Evolutionary conservation across 2,329 filamentous ascomycete species (phyloP).

Genomic region (Achaetomium macrosporum): DNA sequence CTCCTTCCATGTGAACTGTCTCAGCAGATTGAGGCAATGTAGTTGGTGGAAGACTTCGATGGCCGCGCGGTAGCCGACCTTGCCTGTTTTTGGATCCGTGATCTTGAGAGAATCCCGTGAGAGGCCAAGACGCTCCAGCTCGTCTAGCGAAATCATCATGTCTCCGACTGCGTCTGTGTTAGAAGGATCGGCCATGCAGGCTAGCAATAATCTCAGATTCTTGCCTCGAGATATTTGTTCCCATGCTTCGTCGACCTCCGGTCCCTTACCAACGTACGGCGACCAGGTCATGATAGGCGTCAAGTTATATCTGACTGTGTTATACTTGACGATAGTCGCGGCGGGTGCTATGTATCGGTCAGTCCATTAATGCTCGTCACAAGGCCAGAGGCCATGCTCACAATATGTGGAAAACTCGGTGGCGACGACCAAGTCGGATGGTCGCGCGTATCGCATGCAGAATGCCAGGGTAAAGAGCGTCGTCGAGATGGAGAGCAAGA

Average conservation of each 20-base stretch:
- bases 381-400: neutral
- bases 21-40: constrained; percentile 6
- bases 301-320: constrained; percentile 4
- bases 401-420: constrained; percentile 1
- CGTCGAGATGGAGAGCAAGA: constrained; percentile 1
- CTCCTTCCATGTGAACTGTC: constrained; percentile 6
- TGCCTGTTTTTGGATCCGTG: constrained; percentile 6
- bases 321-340: neutral
- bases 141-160: constrained; percentile 5
- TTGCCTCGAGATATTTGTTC: constrained; percentile 8
- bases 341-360: neutral
- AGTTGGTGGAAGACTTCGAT: constrained; percentile 10
- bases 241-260: constrained; percentile 7
- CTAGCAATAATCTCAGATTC: neutral
- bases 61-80: constrained; percentile 6
- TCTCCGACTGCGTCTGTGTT: constrained; percentile 1
- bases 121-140: constrained; percentile 1
- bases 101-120: constrained; percentile 3
- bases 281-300: constrained; percentile 5
- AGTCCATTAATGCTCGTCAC: neutral
- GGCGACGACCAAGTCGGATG: neutral
- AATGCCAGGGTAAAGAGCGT: constrained; percentile 3
- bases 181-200: neutral
- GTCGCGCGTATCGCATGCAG: neutral
- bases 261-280: constrained; percentile 3